Base-by-base conservation (phyloP, 1,139 yeast species). In the Saccharomyces hybrid region DNA sequence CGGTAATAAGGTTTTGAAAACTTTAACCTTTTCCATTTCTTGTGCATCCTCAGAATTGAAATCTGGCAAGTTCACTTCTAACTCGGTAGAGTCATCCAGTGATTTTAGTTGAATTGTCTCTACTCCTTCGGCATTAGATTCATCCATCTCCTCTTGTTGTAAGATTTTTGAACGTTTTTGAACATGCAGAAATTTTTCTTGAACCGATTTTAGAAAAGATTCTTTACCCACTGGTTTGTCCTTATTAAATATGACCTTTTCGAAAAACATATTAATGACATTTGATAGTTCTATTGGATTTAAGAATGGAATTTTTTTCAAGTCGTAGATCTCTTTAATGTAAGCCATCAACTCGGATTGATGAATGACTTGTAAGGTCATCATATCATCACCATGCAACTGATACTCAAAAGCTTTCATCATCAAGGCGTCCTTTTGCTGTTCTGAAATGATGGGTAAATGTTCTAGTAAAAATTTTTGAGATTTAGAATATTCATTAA, bases 331-430 rank as follows among this genome's bases (percentile, higher is more conserved):
- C 61, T 86, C 87, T 14, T 83, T 77, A 54, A 87, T 74, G 68
- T 89, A 93, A 66, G 90, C 96, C 57, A 93, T 71, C 47, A 93
- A 73, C 62, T 89, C 79, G 1, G 96, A 85, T 66, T 89, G 95
- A 67, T 84, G 87, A 49, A 93, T 84, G 31, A 85, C 79, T 57
- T 81, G 86, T 60, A 77, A 78, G 1, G 91, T 82, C 12, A 71
- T 68, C 4, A 61, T 57, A 0, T 79, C 67, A 53, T 88, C 78
- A 16, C 83, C 85, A 8, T 78, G 81, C 58, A 91, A 77, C 68
- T 90, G 90, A 54, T 78, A 75, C 64, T 93, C 96, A 69, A 93
- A 95, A 0, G 98, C 96, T 27, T 86, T 84, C 96, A 93, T 91
- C 67, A 91, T 76, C 57, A 95, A 79, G 0, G 96, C 91, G 71